These are phyloP conservation scores for Apiospora arundinis DNA, from an alignment of 2,329 filamentous ascomycete genomes.

Conservation along the genomic window DNA sequence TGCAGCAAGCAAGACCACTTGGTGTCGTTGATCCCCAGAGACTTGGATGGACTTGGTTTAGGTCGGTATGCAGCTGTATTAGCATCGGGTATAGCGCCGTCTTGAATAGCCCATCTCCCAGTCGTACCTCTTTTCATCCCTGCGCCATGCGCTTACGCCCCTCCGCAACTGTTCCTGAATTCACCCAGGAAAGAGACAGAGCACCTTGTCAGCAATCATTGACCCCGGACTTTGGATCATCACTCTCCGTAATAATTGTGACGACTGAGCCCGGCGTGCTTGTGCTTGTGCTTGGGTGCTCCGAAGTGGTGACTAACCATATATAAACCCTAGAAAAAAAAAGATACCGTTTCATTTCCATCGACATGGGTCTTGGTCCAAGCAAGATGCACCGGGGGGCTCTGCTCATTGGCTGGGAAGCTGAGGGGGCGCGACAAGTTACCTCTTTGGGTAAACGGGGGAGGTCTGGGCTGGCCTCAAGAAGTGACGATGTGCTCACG, in stretches of 20 bases:
- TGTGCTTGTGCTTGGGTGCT: background rate
- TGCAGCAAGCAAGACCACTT: background rate
- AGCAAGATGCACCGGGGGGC: background rate
- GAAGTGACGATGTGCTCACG: background rate
- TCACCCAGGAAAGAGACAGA: background rate
- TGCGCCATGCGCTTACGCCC: slow-evolving; percentile 10
- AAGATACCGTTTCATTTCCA: background rate
- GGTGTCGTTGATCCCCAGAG: slow-evolving; percentile 13
- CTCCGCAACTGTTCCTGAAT: slow-evolving; percentile 12
- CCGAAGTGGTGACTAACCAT: background rate
- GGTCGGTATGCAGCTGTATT: background rate
- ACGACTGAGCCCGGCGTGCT: background rate
- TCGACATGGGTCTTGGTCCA: background rate
- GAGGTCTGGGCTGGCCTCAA: background rate
- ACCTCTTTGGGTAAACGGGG: slow-evolving; percentile 9
- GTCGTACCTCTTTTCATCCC: slow-evolving; percentile 11
- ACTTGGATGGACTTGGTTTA: slow-evolving; percentile 12
- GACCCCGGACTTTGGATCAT: background rate
- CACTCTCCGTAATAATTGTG: background rate
- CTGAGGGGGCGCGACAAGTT: slow-evolving; percentile 4
- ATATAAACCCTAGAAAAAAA: background rate
- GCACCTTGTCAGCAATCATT: slow-evolving; percentile 2
- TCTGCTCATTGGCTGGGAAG: background rate
- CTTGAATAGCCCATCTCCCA: background rate
- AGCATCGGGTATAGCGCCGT: slow-evolving; percentile 12